Percentiles rank a stretch among this genome's conserved stretches.
Evolutionary conservation across 768 basidiomycete genomes (phyloP).

Genomic region (Pholiota conissans): DNA sequence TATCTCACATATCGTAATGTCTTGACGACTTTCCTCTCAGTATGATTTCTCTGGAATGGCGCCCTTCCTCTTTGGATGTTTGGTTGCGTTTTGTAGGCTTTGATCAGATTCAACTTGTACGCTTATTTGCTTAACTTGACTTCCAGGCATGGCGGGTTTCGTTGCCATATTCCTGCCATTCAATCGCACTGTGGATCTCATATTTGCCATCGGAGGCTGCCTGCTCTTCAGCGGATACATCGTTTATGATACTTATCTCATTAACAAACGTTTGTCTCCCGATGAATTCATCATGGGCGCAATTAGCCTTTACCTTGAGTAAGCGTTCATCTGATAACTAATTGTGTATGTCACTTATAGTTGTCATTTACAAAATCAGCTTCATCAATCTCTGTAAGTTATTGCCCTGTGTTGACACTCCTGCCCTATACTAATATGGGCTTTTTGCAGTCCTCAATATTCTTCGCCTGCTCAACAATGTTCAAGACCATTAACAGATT

Average conservation of each 20-base stretch:
- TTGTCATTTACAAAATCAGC: constrained; percentile 34
- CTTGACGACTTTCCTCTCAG: constrained; percentile 33
- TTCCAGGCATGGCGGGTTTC: constrained; percentile 73
- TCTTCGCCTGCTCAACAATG: constrained; percentile 73
- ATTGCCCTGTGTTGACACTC: background rate
- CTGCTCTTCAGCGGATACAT: constrained; percentile 89
- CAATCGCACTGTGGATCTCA: constrained; percentile 74
- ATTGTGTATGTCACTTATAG: too few relatives aligned
- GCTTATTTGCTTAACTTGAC: background rate
- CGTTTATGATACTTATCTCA: constrained; percentile 87
- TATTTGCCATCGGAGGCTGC: constrained; percentile 76
- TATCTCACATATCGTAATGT: constrained; percentile 13
- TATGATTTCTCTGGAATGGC: constrained; percentile 95
- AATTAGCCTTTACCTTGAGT: constrained; percentile 94
- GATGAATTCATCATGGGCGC: constrained; percentile 94
- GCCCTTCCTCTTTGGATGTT: constrained; percentile 84
- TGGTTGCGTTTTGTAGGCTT: constrained; percentile 72
- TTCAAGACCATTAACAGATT: constrained; percentile 44
- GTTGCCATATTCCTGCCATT: constrained; percentile 90
- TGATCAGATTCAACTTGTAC: background rate
- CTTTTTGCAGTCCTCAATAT: constrained; percentile 70
- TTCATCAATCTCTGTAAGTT: constrained; percentile 85
- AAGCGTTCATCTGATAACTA: constrained; percentile 33
- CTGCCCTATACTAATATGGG: constrained; percentile 7
- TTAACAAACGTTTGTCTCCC: constrained; percentile 85